Percentiles rank a stretch among this genome's conserved stretches.
Conservation (phyloP, 2,329 filamentous ascomycete species). For the Fusarium staphyleae region DNA sequence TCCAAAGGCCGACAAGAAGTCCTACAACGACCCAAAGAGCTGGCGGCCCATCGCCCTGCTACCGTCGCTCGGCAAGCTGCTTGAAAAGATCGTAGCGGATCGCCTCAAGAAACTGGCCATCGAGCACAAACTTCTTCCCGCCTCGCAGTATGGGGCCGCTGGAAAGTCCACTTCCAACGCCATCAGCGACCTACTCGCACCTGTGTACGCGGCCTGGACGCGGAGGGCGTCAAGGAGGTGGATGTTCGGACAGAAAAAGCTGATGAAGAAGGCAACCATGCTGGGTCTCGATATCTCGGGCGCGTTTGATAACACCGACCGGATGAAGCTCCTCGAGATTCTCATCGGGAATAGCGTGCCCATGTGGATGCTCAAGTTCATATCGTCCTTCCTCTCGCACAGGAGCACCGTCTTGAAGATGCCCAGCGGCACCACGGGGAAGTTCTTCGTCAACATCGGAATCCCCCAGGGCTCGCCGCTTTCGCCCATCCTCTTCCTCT, state of each 20-base stretch:
- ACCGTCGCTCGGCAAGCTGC: conserved; percentile 6
- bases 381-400: conserved; percentile 7
- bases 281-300: conserved; percentile 8
- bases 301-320: not conserved
- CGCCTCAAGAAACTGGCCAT: conserved; percentile 1
- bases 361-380: conserved; percentile 1
- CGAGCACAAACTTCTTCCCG: not conserved
- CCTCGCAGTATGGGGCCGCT: conserved; percentile 5
- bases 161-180: conserved; percentile 7
- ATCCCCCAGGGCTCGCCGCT: conserved; percentile 8
- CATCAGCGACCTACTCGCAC: not conserved
- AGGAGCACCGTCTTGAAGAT: conserved; percentile 6
- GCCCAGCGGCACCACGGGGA: not conserved
- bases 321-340: not conserved
- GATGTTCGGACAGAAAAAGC: not conserved
- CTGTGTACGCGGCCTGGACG: conserved; percentile 8
- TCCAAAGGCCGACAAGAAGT: conserved; percentile 5
- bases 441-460: conserved; percentile 7
- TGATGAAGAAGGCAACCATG: not conserved
- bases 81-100: conserved; percentile 9
- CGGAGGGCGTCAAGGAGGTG: no score
- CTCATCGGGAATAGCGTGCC: conserved; percentile 1
- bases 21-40: conserved; percentile 2
- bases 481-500: conserved; percentile 11
- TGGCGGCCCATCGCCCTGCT: conserved; percentile 11